Conservation (phyloP, 371 early-diverging fungal genomes). For the Mortierella sp. region DNA sequence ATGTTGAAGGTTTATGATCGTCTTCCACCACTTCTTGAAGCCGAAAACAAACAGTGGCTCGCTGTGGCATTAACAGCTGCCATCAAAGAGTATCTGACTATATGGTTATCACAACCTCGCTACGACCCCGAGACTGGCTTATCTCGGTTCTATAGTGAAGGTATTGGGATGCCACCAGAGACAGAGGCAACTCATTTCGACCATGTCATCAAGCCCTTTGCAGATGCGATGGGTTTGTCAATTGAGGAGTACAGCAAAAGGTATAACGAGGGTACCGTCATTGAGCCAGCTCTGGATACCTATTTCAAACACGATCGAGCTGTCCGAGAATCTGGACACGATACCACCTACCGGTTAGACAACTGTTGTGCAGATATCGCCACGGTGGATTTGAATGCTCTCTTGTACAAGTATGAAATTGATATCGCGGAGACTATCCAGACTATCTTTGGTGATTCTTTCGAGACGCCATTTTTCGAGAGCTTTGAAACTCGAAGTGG, state of each 20-base stretch:
- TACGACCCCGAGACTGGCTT: slow-evolving; percentile 84
- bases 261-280: slow-evolving; percentile 77
- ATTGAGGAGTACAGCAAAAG: slow-evolving; percentile 76
- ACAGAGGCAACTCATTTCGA: slow-evolving; percentile 96
- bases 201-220: slow-evolving; percentile 91
- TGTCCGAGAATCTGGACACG: slow-evolving; percentile 97
- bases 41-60: slow-evolving; percentile 82
- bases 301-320: slow-evolving; percentile 98
- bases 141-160: slow-evolving; percentile 88
- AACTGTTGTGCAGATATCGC: slow-evolving; percentile 91
- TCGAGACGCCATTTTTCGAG: slow-evolving; percentile 55
- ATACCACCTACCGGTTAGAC: slow-evolving; percentile 96
- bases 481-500: slow-evolving; percentile 22
- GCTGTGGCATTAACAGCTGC: slow-evolving; percentile 80
- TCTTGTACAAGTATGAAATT: slow-evolving; percentile 95
- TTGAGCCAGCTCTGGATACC: slow-evolving; percentile 88
- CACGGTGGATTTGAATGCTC: slow-evolving; percentile 91
- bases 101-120: slow-evolving; percentile 91
- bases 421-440: slow-evolving; percentile 87
- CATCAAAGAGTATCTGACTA: slow-evolving; percentile 92
- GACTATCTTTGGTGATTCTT: slow-evolving; percentile 70
- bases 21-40: slow-evolving; percentile 63
- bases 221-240: slow-evolving; percentile 73
- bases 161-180: slow-evolving; percentile 96
- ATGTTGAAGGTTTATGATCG: slow-evolving; percentile 81